Base-by-base conservation (phyloP, 192 early-diverging fungal species). In the Phlyctochytrium arcticum region DNA sequence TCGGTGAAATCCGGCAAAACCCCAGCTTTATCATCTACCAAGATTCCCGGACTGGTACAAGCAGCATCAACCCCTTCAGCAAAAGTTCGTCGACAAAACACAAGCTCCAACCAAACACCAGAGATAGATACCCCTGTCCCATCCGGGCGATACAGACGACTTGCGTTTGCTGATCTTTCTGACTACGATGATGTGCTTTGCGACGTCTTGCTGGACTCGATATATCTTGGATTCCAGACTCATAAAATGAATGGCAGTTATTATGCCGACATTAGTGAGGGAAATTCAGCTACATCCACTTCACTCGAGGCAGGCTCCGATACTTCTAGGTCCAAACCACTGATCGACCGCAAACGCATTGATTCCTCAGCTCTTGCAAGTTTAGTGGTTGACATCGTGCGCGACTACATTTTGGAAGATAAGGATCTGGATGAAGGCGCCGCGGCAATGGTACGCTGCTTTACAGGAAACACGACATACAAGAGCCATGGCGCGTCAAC, bases 191-290 rank as follows among this genome's bases (percentile, higher is more conserved):
- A 78, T 56, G 32, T 78, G 19, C 33, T 75, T 26, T 70, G 67
- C 47, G 75, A 77, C 57, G 26, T 78, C 12, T 37, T 75, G 36
- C 51, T 82, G 32, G 80, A 82, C 57, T 49, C 72, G 30, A 33
- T 79, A 29, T 75, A 60, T 65, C 68, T 82, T 21, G 70, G 70
- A 3, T 79, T 76, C 65, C 50, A 23, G 4, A 78, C 80, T 1
- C 80, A 82, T 57, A 82, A 82, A 66, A 79, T 79, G 75, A 79
- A 76, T 49, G 48, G 29, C 19, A 49, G 46, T 36, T 74, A 67
- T 57, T 64, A 60, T 49, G 50, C 19, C 19, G 19, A 17, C 50
- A 5, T 27, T 9, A 15, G 29, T 12, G 15, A 44, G 39, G 39
- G 39, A n/a, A 12, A 44, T 0, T 2, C 39, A 44, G 15, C 15